phyloP scores from a whole-genome alignment of 441 rosid genomes.

The Flueggea neowawraea region DNA sequence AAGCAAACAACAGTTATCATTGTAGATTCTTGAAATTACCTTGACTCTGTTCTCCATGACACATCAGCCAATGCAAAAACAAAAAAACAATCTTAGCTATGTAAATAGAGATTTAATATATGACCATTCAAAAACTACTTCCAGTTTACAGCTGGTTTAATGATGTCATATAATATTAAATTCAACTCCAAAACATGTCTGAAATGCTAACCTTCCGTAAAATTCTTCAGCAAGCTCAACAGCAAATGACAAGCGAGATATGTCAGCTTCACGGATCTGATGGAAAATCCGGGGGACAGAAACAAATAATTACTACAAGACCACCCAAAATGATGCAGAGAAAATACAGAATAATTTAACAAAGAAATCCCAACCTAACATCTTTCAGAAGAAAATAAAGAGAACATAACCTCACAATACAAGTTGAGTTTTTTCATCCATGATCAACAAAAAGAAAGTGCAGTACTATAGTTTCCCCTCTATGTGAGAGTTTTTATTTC shows the following conservation, averaged over 20 bases:
- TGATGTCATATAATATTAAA: neutral
- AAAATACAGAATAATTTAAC: constrained; percentile 3
- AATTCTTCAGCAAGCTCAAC: constrained; percentile 99
- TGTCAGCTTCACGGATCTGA: constrained; percentile 98
- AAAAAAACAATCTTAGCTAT: constrained; percentile 16
- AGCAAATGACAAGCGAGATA: constrained; percentile 97
- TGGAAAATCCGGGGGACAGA: constrained; percentile 10
- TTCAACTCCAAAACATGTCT: constrained; percentile 19
- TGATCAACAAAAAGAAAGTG: too few species aligned
- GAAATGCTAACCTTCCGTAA: constrained; percentile 86
- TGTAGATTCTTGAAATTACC: constrained; percentile 46
- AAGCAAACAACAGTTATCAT: constrained; percentile 13
- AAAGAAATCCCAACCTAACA: too few species aligned
- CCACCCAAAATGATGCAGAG: constrained; percentile 12
- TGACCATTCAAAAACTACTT: constrained; percentile 8
- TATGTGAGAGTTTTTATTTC: too few species aligned
- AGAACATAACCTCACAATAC: neutral
- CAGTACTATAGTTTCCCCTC: too few species aligned
- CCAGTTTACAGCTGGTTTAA: constrained; percentile 10
- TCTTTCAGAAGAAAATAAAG: too few species aligned
- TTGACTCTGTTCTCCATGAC: constrained; percentile 68
- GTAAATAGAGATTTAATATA: neutral
- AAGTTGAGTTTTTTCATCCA: too few species aligned
- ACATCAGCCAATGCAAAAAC: constrained; percentile 25
- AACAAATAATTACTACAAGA: constrained; percentile 12